Percentiles rank a stretch among this genome's conserved stretches.
phyloP scores from a whole-genome alignment of 305 asterid genomes.

The Rubia peregrina region DNA sequence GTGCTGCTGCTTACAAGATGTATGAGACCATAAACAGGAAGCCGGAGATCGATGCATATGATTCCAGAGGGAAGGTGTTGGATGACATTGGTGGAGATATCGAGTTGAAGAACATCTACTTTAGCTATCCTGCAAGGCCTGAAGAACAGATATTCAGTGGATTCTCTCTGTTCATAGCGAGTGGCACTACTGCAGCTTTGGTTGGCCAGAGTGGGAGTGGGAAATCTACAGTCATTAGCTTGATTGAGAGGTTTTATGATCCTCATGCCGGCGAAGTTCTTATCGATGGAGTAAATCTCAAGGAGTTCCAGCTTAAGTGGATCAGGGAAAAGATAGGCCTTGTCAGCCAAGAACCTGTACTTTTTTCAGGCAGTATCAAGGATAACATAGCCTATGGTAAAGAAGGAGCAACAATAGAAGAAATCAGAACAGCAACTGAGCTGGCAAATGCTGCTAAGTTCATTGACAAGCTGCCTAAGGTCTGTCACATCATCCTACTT shows the following conservation, averaged over 20 bases:
- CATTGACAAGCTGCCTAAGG: slow-evolving; percentile 75
- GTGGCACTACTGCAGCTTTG: slow-evolving; percentile 73
- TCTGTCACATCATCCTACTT: slow-evolving; percentile 9
- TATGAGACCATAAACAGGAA: slow-evolving; percentile 65
- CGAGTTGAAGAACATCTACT: slow-evolving; percentile 48
- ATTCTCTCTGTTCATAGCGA: slow-evolving; percentile 50
- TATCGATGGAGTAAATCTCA: slow-evolving; percentile 62
- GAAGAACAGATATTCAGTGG: slow-evolving; percentile 60
- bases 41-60: slow-evolving; percentile 68
- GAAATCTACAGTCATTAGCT: slow-evolving; percentile 74
- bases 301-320: slow-evolving; percentile 74
- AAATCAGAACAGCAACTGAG: slow-evolving; percentile 58
- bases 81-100: slow-evolving; percentile 67
- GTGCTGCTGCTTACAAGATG: slow-evolving; percentile 84
- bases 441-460: slow-evolving; percentile 81
- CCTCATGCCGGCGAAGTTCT: slow-evolving; percentile 67
- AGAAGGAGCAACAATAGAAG: slow-evolving; percentile 56
- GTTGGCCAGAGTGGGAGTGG: slow-evolving; percentile 97
- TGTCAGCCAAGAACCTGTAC: slow-evolving; percentile 85
- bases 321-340: slow-evolving; percentile 72
- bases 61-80: slow-evolving; percentile 45
- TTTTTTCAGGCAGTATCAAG: slow-evolving; percentile 61
- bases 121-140: slow-evolving; percentile 77
- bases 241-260: slow-evolving; percentile 83
- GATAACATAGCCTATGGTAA: slow-evolving; percentile 76